Evolutionary conservation across 192 early-diverging fungal genomes (phyloP), one percentile per base, ranked within the genome.

Genomic region (Coemansia sp.): DNA sequence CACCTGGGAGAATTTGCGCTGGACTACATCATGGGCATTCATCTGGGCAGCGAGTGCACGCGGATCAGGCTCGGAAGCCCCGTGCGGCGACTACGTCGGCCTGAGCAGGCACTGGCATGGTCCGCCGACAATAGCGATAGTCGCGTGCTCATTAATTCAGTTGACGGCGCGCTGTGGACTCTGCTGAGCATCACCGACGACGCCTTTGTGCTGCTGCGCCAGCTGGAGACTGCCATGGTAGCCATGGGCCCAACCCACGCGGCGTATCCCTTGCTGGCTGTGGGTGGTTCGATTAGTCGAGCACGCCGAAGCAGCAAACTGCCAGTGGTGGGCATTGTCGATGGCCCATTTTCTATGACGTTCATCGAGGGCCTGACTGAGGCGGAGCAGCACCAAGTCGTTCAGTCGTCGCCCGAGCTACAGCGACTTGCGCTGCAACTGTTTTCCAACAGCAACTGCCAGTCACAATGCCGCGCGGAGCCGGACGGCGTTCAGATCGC

Each of bases 141-240:
- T 4, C 35, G 47, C 12, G 35, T 75, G 34, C 53, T 80, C 11
- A 52, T 72, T 6, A 64, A 43, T 31, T 64, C 72, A 5, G 12
- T 72, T 3, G 61, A 66, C 0, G 78, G 78, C 28, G 73, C 72
- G 1, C 14, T 80, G 60, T 80, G 78, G 78, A 66, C 78, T 4
- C 34, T 75, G 28, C 33, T 64, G 21, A 69, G 72, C 21, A 75
- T 81, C 56, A 61, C 47, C 26, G 41, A 61, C 12, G 45, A 64
- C 6, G 65, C 78, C 6, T 81, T 61, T 59, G 20, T 7, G 16
- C 38, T 75, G 42, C 35, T 81, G 23, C 14, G 25, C 2, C 39
- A 48, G n/a, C 64, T 81, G 16, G 78, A 72, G 38, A 52, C 14
- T 0, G 65, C 66, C 0, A 75, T 81, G 72, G 39, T 68, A 21